Evolutionary conservation across 768 basidiomycete genomes (phyloP), one percentile per base, ranked within the genome.

Genomic region (Boletellus ananas): DNA sequence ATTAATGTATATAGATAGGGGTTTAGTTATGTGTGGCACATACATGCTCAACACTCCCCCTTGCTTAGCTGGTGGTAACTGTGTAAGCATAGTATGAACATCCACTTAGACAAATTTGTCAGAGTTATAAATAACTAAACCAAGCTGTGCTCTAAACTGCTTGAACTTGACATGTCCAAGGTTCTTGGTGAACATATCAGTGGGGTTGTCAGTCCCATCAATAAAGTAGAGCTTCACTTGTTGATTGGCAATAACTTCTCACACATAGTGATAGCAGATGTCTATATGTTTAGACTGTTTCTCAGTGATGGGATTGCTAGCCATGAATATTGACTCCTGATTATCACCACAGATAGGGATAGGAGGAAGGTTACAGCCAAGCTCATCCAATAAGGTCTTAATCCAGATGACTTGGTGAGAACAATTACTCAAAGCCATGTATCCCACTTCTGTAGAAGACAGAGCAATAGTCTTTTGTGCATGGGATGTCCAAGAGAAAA

Each of bases 401-500:
- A 70, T 46, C 66, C 66, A 71, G 3, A 71, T n/a, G 0, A 53
- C 56, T 45, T 70, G 56, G 20, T 55, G 41, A 13, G 50, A 45
- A 2, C 70, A 61, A 29, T 73, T 59, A 14, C 61, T 57, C 0
- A 64, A 57, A 4, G 75, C 72, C 37, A 76, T 71, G 56, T 78
- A 77, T 56, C 79, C 75, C 1, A 75, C 71, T 56, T 78, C 72
- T 13, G 59, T 57, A 0, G 64, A 64, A 1, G 68, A 70, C 1
- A 62, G 52, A 11, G 64, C 57, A 11, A 62, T 56, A 7, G 44
- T 46, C 29, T 45, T 47, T 14, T 51, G 45, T 4, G 18, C n/a
- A 17, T 45, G 33, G 1, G 36, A 36, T 7, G 16, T 35, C 35
- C 36, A 44, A n/a, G 10, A 9, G 45, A 51, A 45, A 0, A 34